These are phyloP conservation scores for Cercospora brassicicola DNA, from an alignment of 2,329 filamentous ascomycete species.

Conservation along the genomic window DNA sequence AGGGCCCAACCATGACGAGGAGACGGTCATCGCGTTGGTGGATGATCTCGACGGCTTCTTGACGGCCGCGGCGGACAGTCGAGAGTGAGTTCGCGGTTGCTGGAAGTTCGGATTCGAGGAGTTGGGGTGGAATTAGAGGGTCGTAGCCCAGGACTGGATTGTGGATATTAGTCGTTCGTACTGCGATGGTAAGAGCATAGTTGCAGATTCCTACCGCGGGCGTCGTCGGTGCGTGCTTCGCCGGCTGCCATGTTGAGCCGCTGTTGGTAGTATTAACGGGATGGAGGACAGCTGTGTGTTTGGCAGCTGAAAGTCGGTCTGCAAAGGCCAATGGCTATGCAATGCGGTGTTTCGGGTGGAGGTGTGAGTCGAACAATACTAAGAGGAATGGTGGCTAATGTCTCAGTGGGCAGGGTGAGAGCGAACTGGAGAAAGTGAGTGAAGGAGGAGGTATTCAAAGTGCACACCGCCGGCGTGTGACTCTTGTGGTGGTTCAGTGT, in stretches of 20 bases:
- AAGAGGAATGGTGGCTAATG: not conserved
- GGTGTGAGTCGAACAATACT: not conserved
- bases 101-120: constrained; percentile 84
- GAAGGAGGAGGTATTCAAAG: not conserved
- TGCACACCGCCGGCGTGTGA: not conserved
- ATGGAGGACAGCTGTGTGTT: not conserved
- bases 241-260: constrained; percentile 25
- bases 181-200: not conserved
- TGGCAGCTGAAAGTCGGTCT: not conserved
- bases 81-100: constrained; percentile 59
- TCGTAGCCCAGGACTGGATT: constrained; percentile 83
- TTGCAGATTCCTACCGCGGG: constrained; percentile 48
- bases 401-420: not conserved
- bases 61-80: constrained; percentile 70
- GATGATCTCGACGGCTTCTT: constrained; percentile 71
- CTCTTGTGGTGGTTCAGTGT: not conserved
- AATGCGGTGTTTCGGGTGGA: not conserved
- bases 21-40: constrained; percentile 80
- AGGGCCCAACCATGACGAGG: constrained; percentile 90
- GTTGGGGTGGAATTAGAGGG: constrained; percentile 82
- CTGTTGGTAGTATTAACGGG: no score
- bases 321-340: not conserved
- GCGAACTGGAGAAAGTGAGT: not conserved
- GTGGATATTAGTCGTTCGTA: constrained; percentile 15
- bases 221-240: constrained; percentile 48